Base-by-base conservation (phyloP, 2,329 filamentous ascomycete genomes). In the Keithomyces neogunnii region DNA sequence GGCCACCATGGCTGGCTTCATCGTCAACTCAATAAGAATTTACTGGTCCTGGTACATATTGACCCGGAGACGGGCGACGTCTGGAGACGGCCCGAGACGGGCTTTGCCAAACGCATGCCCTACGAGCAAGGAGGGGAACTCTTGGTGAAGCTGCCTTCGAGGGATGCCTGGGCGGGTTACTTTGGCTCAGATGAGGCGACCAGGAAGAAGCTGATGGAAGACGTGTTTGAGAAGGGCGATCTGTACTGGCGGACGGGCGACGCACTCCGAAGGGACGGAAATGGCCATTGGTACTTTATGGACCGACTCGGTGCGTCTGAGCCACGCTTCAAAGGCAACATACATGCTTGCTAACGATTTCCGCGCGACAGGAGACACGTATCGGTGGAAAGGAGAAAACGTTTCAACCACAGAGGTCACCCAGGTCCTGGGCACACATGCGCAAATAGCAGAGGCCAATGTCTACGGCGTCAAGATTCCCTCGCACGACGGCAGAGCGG, bases 371-470 rank as follows among this genome's bases (percentile, higher is more conserved):
- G 36, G 38, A 19, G 86, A 89, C 63, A 89, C 86, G 0, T 89
- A 84, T 66, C 76, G 86, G 33, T 88, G 85, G 85, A 88, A 88
- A 65, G 79, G 79, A 49, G 82, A 85, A 66, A 85, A 86, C 57
- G 81, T 85, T 40, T 81, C 78, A 9, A 85, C 82, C 40, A 71
- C 82, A 9, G 85, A 88, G 65, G 85, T 88, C 1, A 74, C 81
- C 2, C 80, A 85, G 58, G 74, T 81, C 0, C 65, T 89, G 1
- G 82, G 82, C 4, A 68, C 70, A 31, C 81, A 77, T 58, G 75
- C 80, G 0, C 77, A 77, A 1, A 69, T 86, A 11, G 65, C 74
- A 28, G 84, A 88, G 63, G 82, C 84, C 1, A 87, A 86, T 54
- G 84, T 88, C 6, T 88, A 88, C 62, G 85, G 85, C 30, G 82